phyloP scores from a whole-genome alignment of 331 rosid genomes.

The Dryas integrifolia region DNA sequence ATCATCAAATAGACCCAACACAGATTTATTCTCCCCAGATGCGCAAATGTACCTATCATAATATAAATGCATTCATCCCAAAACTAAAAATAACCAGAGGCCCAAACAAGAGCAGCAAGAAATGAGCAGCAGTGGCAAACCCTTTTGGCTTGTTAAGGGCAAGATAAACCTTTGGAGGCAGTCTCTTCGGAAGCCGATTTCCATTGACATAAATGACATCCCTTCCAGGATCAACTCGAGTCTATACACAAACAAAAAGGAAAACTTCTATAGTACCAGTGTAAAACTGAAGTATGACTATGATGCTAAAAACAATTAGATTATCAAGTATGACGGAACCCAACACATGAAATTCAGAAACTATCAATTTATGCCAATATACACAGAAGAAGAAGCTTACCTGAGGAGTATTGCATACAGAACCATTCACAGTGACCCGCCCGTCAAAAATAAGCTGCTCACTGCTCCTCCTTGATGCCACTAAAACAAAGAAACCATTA shows the following conservation, averaged over 20 bases:
- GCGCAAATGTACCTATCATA: conserved; percentile 76
- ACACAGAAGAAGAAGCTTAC: conserved; percentile 29
- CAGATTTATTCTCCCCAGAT: conserved; percentile 78
- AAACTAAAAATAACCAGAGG: background rate
- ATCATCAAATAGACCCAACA: conserved; percentile 64
- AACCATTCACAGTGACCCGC: conserved; percentile 76
- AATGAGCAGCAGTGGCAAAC: conserved; percentile 37
- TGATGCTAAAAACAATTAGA: background rate
- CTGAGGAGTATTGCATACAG: conserved; percentile 91
- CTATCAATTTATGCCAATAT: background rate
- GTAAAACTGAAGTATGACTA: background rate
- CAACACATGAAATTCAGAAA: background rate
- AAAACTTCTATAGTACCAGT: background rate
- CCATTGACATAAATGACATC: conserved; percentile 87
- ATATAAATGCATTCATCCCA: conserved; percentile 16
- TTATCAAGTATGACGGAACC: background rate
- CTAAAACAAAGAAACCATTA: conserved; percentile 33
- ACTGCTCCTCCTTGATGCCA: conserved; percentile 85
- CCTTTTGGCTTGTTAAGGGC: conserved; percentile 99
- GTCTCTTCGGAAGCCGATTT: conserved; percentile 85
- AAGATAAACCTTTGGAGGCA: conserved; percentile 80
- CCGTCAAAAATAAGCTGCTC: conserved; percentile 91
- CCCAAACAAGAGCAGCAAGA: conserved; percentile 11
- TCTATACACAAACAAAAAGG: conserved; percentile 38
- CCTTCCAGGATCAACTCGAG: conserved; percentile 79